Conservation (phyloP, 352 stramenopile species). For the Thalassiosira exigua region DNA sequence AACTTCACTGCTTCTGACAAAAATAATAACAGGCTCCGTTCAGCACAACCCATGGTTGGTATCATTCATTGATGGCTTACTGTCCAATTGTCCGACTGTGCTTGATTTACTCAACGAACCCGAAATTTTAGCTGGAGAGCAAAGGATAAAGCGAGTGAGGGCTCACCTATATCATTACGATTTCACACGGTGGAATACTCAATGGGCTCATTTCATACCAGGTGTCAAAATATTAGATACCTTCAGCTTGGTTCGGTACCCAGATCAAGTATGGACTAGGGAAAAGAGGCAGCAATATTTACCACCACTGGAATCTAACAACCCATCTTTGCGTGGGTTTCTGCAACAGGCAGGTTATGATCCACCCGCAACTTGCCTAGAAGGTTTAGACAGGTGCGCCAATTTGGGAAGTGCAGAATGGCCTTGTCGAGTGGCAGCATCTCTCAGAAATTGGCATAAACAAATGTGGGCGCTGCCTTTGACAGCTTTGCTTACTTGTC, state of each 20-base stretch:
- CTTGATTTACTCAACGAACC: conserved; percentile 85
- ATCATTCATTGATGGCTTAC: conserved; percentile 87
- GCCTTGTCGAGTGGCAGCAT: conserved; percentile 17
- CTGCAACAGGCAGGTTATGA: conserved; percentile 24
- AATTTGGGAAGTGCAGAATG: conserved; percentile 3
- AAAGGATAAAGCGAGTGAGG: conserved; percentile 57
- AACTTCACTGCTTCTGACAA: no score
- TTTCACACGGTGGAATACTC: conserved; percentile 86
- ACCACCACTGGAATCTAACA: conserved; percentile 30
- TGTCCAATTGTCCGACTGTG: conserved; percentile 83
- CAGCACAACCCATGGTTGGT: conserved; percentile 89
- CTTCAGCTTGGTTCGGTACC: conserved; percentile 4
- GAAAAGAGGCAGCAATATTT: conserved; percentile 35
- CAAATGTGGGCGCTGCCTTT: conserved; percentile 1
- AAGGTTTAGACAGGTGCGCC: conserved; percentile 17
- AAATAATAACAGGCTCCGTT: conserved; percentile 68
- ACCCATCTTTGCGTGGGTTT: conserved; percentile 35
- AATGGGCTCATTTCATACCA: conserved; percentile 74
- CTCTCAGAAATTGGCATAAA: conserved; percentile 16
- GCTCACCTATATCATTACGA: conserved; percentile 89
- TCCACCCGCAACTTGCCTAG: conserved; percentile 7
- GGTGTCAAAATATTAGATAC: conserved; percentile 60
- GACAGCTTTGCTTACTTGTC: no score
- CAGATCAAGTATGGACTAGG: conserved; percentile 41
- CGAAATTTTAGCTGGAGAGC: conserved; percentile 17